Conservation (phyloP, 176 grass and related monocot species). For the Aegilops speltoides region DNA sequence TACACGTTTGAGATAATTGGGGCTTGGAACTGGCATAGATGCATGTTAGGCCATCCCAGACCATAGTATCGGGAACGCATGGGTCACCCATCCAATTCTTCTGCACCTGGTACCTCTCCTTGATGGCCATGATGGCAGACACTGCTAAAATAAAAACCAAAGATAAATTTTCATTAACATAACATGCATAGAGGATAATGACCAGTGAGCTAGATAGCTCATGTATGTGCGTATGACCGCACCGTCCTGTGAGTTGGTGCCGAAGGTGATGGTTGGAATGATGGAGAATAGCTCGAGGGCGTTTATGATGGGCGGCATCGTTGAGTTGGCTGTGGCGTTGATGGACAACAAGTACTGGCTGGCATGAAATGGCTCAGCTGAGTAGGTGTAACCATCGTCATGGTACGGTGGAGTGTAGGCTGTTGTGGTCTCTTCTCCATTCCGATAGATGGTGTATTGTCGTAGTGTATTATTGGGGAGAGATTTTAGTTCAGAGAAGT, state of each 20-base stretch:
- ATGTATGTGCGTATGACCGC: neutral
- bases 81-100: conserved; percentile 70
- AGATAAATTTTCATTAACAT: neutral
- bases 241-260: conserved; percentile 46
- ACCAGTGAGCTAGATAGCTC: neutral
- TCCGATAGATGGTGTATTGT: conserved; percentile 30
- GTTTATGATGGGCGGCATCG: conserved; percentile 57
- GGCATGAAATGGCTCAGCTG: neutral
- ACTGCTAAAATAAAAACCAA: conserved; percentile 16
- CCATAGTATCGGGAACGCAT: conserved; percentile 40
- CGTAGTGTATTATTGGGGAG: conserved; percentile 9
- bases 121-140: conserved; percentile 46
- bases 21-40: conserved; percentile 41
- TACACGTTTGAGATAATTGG: conserved; percentile 47
- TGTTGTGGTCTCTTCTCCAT: neutral
- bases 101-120: conserved; percentile 39
- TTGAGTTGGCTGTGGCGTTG: conserved; percentile 41
- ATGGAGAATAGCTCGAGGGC: conserved; percentile 48
- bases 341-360: conserved; percentile 27
- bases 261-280: neutral
- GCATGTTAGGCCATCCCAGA: conserved; percentile 59
- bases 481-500: conserved; percentile 38
- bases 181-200: no score
- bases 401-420: conserved; percentile 28
- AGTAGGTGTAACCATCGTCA: neutral